phyloP scores from a whole-genome alignment of 2,329 filamentous ascomycete species.

The Exophiala oligosperma region DNA sequence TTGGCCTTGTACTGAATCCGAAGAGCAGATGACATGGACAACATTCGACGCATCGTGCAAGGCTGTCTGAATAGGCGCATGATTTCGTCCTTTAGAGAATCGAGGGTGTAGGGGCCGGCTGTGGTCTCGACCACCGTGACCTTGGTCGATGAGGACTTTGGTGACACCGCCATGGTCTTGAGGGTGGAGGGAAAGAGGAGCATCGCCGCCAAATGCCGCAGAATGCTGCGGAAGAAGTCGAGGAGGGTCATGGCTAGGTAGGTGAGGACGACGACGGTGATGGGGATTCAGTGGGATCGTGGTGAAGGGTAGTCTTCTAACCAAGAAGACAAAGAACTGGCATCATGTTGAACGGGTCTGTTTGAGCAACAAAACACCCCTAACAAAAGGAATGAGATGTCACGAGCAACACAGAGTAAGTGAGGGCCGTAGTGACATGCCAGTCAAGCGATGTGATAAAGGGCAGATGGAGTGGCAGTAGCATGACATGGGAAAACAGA shows the following conservation, averaged over 20 bases:
- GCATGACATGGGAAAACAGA: conserved; percentile 14
- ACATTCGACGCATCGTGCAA: conserved; percentile 36
- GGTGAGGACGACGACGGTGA: background rate
- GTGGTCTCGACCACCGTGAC: conserved; percentile 21
- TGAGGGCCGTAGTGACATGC: conserved; percentile 19
- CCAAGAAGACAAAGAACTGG: conserved; percentile 6
- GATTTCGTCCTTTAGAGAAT: conserved; percentile 34
- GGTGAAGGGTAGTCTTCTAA: conserved; percentile 5
- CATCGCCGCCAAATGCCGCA: conserved; percentile 39
- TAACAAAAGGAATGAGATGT: conserved; percentile 3
- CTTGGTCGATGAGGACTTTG: conserved; percentile 18
- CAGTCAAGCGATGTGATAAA: background rate
- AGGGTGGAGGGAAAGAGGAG: conserved; percentile 39
- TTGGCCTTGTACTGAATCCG: conserved; percentile 55
- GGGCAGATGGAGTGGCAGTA: conserved; percentile 16
- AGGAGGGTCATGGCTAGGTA: conserved; percentile 21
- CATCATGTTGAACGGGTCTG: conserved; percentile 13
- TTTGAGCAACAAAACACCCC: conserved; percentile 3
- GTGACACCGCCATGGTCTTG: conserved; percentile 19
- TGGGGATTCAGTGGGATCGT: background rate
- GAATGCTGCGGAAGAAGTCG: conserved; percentile 27
- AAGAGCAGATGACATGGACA: conserved; percentile 46
- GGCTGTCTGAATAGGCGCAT: conserved; percentile 35
- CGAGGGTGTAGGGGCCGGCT: conserved; percentile 33
- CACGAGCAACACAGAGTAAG: conserved; percentile 11